Evolutionary conservation across 805 yeast genomes (phyloP), one percentile per base, ranked within the genome.

Genomic region (Monosporozyma siamensis): DNA sequence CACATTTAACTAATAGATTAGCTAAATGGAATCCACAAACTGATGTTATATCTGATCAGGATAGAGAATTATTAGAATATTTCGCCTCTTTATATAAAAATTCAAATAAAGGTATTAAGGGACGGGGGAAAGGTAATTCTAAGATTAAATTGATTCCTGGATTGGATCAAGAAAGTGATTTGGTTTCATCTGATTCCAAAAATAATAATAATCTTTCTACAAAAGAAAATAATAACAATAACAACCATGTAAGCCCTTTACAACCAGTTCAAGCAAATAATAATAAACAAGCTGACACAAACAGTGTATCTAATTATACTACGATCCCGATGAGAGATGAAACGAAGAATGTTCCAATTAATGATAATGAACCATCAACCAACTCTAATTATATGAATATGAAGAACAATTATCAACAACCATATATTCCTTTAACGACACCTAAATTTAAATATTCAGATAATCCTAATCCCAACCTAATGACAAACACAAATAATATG

Each of bases 61-160:
- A 89, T 55, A 68, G 76, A 45, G 81, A 78, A 32, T 58, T 86
- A 54, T 69, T 90, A 53, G 74, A 77, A 27, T 89, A 90, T 62
- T 87, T 89, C 63, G 79, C 88, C 34, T 75, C 77, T 27, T 67
- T 88, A 40, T 89, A 90, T 66, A 86, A 86, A 61, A 86, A 89
- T 59, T 76, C 92, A 32, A 89, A 89, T 56, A 77, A 86, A 53
- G 96, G 96, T 12, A 89, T 48, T 24, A 48, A 43, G 31, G 51
- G 51, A 32, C 43, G 51, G 30, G 51, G 51, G 5, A 44, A 26
- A 20, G 23, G 21, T 6, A 18, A 18, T 14, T 18, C 24, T 10
- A 20, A 26, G 8, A 26, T 10, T 20, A 24, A 27, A 14, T 24
- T 30, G 15, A 23, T 9, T 9, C 6, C 17, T 15, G 6, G n/a